Conservation (phyloP, 1,139 yeast species). For the Hemisphaericaspora xylofermentans region DNA sequence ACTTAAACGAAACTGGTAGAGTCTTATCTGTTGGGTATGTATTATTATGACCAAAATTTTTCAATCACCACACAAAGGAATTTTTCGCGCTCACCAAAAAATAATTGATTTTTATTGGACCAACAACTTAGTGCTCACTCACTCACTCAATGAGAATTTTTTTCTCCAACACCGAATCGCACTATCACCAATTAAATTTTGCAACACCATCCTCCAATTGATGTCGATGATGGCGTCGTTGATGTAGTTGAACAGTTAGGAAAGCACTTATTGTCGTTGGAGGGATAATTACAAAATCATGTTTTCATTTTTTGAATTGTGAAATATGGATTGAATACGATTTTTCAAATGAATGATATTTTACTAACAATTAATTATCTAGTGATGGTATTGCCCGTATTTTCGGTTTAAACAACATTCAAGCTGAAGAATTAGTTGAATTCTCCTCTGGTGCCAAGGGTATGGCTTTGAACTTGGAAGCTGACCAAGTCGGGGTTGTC, state of each 20-base stretch:
- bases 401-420: conserved; percentile 98
- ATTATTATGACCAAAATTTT: conserved; percentile 4
- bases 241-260: no score
- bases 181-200: no score
- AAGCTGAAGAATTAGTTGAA: conserved; percentile 99
- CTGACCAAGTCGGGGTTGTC: conserved; percentile 99
- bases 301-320: not conserved
- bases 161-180: not conserved
- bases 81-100: conserved; percentile 3
- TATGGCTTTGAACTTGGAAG: conserved; percentile 99
- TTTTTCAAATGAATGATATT: not conserved
- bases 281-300: no score
- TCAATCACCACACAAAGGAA: not conserved
- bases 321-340: not conserved
- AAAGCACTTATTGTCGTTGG: not conserved
- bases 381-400: conserved; percentile 99
- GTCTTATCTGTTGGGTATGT: conserved; percentile 95
- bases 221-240: no score
- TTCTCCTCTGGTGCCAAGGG: conserved; percentile 99
- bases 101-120: conserved; percentile 9
- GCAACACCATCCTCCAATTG: no score
- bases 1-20: conserved; percentile 99
- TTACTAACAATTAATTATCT: conserved; percentile 25
- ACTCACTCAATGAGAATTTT: not conserved
- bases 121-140: not conserved